These are phyloP conservation scores for Monosporascus cannonballus DNA, from an alignment of 2,329 filamentous ascomycete genomes.

Conservation along the genomic window DNA sequence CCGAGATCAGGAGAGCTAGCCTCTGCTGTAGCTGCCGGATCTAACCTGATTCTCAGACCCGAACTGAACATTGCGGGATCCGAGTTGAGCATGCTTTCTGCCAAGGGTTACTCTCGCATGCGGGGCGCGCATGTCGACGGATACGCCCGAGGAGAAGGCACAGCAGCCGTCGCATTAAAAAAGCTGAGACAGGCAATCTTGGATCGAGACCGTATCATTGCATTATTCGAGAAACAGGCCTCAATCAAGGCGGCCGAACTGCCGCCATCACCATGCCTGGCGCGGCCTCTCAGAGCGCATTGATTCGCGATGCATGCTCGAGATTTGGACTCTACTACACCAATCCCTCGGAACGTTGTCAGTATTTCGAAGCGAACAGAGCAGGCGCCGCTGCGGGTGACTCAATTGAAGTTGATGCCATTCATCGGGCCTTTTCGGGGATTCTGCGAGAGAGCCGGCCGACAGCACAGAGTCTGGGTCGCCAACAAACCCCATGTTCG, in stretches of 20 bases:
- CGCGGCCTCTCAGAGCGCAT: conserved; percentile 20
- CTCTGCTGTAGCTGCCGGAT: conserved; percentile 6
- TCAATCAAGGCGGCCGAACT: conserved; percentile 16
- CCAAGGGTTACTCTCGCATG: conserved; percentile 22
- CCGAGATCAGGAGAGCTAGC: conserved; percentile 20
- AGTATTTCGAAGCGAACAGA: conserved; percentile 14
- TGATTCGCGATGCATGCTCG: conserved; percentile 26
- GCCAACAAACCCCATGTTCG: conserved; percentile 1
- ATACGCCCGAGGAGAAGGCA: conserved; percentile 30
- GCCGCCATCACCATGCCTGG: conserved; percentile 37
- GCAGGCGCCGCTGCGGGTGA: conserved; percentile 8
- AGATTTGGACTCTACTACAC: conserved; percentile 21
- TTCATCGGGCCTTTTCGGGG: neutral
- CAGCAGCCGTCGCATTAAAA: conserved; percentile 27
- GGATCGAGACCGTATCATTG: conserved; percentile 29
- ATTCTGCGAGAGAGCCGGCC: no score
- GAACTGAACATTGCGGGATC: conserved; percentile 6
- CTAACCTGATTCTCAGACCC: conserved; percentile 7
- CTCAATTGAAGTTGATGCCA: conserved; percentile 5
- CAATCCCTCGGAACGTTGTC: conserved; percentile 8
- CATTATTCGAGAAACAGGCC: conserved; percentile 26
- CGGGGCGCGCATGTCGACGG: conserved; percentile 32
- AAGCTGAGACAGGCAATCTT: conserved; percentile 23
- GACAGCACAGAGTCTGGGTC: no score
- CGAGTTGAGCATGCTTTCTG: conserved; percentile 24